A percentile compares a stretch with the other conserved stretches of the same genome.
phyloP scores from a whole-genome alignment of 2,329 filamentous ascomycete genomes.

The Lasiodiplodia sp. region DNA sequence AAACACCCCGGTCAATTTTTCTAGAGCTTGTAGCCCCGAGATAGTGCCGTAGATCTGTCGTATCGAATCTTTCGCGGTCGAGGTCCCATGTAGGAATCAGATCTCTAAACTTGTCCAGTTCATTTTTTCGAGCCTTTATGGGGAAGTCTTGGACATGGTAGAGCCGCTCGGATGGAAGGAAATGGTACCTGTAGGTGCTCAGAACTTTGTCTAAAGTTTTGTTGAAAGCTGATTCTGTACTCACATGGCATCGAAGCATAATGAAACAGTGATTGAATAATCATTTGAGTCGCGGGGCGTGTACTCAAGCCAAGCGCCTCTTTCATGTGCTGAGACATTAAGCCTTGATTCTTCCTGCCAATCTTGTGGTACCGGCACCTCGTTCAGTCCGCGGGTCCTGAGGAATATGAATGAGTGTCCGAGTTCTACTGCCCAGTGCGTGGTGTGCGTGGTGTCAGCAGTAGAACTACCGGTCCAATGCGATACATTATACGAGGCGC shows the following conservation, averaged over 20 bases:
- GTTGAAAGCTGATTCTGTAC: background rate
- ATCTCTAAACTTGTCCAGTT: background rate
- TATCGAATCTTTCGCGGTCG: background rate
- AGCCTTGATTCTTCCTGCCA: background rate
- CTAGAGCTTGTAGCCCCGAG: background rate
- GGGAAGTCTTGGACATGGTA: background rate
- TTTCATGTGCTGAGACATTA: background rate
- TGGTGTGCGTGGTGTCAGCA: background rate
- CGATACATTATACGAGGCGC: no score
- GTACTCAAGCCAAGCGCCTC: background rate
- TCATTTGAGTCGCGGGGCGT: background rate
- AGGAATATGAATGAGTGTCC: background rate
- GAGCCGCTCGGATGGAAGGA: background rate
- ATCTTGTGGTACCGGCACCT: no score
- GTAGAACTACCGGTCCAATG: background rate
- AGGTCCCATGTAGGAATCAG: background rate
- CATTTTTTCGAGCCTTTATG: background rate
- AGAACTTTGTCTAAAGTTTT: rapidly evolving
- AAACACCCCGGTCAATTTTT: background rate
- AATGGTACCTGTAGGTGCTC: background rate
- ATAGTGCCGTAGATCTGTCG: background rate
- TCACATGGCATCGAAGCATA: background rate
- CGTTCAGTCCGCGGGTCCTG: background rate
- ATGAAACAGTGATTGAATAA: background rate
- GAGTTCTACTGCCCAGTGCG: background rate